Evolutionary conservation across 2,329 filamentous ascomycete genomes (phyloP), one percentile per base, ranked within the genome.

Genomic region (Talaromyces pinophilus): DNA sequence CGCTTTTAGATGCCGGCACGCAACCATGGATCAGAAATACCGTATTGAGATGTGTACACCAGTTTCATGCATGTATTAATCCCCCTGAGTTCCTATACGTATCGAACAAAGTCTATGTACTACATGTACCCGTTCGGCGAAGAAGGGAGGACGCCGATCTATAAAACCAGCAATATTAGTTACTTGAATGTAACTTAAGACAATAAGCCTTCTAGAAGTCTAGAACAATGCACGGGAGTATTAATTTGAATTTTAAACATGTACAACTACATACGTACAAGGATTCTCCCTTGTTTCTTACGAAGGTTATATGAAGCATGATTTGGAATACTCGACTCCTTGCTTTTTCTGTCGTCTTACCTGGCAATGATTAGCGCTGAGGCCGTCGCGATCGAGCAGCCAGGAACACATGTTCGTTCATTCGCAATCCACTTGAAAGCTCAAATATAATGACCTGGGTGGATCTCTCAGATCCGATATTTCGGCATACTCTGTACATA

Each of bases 301-400:
- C n/a, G 6, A 7, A 19, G 10, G 2, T 22, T 17, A 19, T 50
- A 50, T 15, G 22, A 52, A 52, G 25, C 52, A 25, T 40, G 33
- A 40, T 57, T 57, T 40, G 30, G 33, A 25, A 57, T 57, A 13
- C 54, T 38, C 4, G n/a, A 38, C 54, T 22, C 54, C 54, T 38
- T 40, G 5, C n/a, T 25, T 57, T 38, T 30, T 54, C 17, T 17
- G 7, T 40, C n/a, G 1, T 38, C 30, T 40, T 38, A n/a, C 15
- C 33, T 40, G 52, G 52, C 30, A 57, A 38, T 38, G 52, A 57
- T 38, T 57, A 38, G 54, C 54, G 33, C 5, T 57, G 30, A 57
- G n/a, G n/a, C 15, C 17, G 28, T 55, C 30, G 11, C 28, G 52
- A 55, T 55, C 33, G 30, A 57, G n/a, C 33, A 38, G 33, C 25